Base-by-base conservation (phyloP, 1,284 basidiomycete species). In the Coniophora puteana region DNA sequence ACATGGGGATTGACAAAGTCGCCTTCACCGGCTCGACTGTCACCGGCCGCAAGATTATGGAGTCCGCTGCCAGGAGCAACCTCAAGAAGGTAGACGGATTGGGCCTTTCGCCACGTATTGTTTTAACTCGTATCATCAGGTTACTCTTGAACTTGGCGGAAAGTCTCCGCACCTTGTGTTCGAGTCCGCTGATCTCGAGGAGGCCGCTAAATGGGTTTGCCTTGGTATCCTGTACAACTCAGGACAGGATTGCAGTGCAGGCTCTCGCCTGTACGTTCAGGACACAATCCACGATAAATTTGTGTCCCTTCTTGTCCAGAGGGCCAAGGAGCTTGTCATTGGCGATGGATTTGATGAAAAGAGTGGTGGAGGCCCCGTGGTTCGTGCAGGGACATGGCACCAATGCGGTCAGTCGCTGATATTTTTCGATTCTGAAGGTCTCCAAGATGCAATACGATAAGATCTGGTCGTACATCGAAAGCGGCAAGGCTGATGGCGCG, bases 131-230 rank as follows among this genome's bases (percentile, higher is more conserved):
- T 7, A 52, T 38, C 28, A 13, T 38, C 53, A 91, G 79, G 83
- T 96, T 38, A 91, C 90, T 37, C 76, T 97, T 48, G 94, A 98
- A 66, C 81, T 98, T 23, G 93, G 93, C 38, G 93, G 93, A 37
- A 98, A 97, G 69, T 91, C 89, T n/a, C 92, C 93, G 29, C 89
- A 93, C 61, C 69, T 91, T 47, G 66, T 91, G 46, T 90, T 91
- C 53, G 82, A 89, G 57, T 87, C 85, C 40, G 87, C 86, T 38
- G 81, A 90, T 59, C 62, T 89, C 44, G 87, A 94, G 43, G 85
- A 94, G 71, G 88, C 93, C 36, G 89, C 91, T 32, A 83, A 76
- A 52, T 92, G 89, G 88, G 79, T 83, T 11, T 82, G 80, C 5
- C 72, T 91, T n/a, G 89, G 89, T 18, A 82, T 91, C 42, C 78